Conservation (phyloP, 805 yeast species). For the Schwanniomyces polymorphus region DNA sequence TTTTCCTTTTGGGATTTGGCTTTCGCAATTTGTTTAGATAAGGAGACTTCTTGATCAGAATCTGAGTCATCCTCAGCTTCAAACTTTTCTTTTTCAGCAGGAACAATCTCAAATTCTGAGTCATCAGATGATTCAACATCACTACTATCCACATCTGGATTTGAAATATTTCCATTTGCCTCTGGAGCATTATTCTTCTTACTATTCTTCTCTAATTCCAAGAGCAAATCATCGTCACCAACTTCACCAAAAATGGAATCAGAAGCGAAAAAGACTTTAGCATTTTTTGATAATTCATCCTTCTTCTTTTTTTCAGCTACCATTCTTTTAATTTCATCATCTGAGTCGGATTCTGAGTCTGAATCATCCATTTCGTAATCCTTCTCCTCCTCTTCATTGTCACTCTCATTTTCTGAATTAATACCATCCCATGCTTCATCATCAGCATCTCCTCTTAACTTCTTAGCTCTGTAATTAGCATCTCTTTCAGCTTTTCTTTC, state of each 20-base stretch:
- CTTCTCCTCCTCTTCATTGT: conserved; percentile 34
- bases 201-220: conserved; percentile 30
- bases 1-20: conserved; percentile 55
- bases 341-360: conserved; percentile 61
- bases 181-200: conserved; percentile 1
- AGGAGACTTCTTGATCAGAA: conserved; percentile 51
- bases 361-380: conserved; percentile 47
- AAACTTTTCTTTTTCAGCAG: conserved; percentile 18
- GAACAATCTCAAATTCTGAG: conserved; percentile 46
- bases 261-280: conserved; percentile 40
- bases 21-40: conserved; percentile 34
- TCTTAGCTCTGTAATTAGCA: conserved; percentile 67
- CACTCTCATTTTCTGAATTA: conserved; percentile 41
- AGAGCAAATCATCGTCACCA: conserved; percentile 50
- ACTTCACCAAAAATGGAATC: conserved; percentile 39
- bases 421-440: conserved; percentile 83
- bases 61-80: conserved; percentile 40
- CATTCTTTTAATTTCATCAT: conserved; percentile 60
- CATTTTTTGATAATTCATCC: conserved; percentile 32
- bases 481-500: conserved; percentile 65
- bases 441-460: conserved; percentile 71
- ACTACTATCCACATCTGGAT: conserved; percentile 37
- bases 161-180: conserved; percentile 2
- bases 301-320: conserved; percentile 50
- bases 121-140: conserved; percentile 32